These are phyloP conservation scores for Gracilariopsis chorda DNA, from an alignment of 23 red algal species.

Conservation along the genomic window DNA sequence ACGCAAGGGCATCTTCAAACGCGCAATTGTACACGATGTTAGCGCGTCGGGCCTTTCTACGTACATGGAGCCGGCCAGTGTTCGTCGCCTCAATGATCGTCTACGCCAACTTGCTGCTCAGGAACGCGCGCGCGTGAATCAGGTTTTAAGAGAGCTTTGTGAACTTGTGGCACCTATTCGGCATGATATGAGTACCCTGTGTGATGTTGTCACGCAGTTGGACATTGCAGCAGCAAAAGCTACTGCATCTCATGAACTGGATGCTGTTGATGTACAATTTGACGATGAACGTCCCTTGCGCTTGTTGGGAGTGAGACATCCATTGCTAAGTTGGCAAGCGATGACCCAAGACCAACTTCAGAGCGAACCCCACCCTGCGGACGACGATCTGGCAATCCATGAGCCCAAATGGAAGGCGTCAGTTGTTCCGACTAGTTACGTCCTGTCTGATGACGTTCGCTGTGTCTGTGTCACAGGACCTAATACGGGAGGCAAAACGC, in stretches of 20 bases:
- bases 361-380: background rate
- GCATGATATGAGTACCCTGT: constrained; percentile 7
- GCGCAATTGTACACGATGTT: constrained; percentile 88
- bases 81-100: constrained; percentile 50
- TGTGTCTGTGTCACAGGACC: constrained; percentile 90
- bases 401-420: constrained; percentile 6
- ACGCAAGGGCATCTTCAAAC: constrained; percentile 34
- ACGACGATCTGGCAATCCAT: background rate
- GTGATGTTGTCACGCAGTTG: constrained; percentile 38
- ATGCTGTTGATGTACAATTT: constrained; percentile 60
- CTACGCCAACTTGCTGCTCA: constrained; percentile 59
- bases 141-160: constrained; percentile 48
- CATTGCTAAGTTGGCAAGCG: constrained; percentile 67
- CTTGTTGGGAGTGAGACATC: constrained; percentile 72
- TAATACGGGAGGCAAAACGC: constrained; percentile 97
- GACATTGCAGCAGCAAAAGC: constrained; percentile 81
- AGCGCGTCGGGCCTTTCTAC: constrained; percentile 70
- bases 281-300: constrained; percentile 26
- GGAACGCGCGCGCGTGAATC: constrained; percentile 59
- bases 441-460: constrained; percentile 25
- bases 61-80: constrained; percentile 82
- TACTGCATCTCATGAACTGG: constrained; percentile 27
- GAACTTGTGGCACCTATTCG: constrained; percentile 46
- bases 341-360: background rate
- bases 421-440: constrained; percentile 81